Evolutionary conservation across 2,329 filamentous ascomycete species (phyloP).

Genomic region (Aspergillus calidoustus): DNA sequence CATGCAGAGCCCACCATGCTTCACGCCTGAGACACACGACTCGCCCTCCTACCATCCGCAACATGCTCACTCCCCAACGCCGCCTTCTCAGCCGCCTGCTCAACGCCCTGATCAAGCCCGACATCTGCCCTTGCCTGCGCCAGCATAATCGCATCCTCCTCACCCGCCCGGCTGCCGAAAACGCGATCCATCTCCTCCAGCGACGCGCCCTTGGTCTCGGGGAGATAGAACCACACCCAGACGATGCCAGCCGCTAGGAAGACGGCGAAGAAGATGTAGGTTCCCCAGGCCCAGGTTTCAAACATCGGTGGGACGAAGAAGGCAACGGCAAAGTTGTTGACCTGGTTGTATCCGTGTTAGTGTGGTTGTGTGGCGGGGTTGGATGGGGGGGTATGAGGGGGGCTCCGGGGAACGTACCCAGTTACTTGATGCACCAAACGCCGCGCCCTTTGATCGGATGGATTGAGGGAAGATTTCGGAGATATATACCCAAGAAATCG

Average conservation of each 20-base stretch:
- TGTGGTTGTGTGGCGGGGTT: too few relatives aligned
- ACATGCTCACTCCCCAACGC: background rate
- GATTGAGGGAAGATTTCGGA: constrained; percentile 36
- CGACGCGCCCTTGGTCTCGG: constrained; percentile 60
- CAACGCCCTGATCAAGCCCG: background rate
- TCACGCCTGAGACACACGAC: too few relatives aligned
- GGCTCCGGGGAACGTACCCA: constrained; percentile 19
- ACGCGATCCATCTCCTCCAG: constrained; percentile 59
- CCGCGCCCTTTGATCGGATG: constrained; percentile 35
- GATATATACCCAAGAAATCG: too few relatives aligned
- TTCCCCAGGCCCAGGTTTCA: constrained; percentile 31
- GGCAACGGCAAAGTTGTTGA: constrained; percentile 37
- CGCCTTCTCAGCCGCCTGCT: constrained; percentile 1
- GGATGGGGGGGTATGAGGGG: too few relatives aligned
- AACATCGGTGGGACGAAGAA: constrained; percentile 36
- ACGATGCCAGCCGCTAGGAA: constrained; percentile 30
- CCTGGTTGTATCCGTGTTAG: background rate
- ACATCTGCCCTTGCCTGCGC: background rate
- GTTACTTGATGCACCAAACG: constrained; percentile 35
- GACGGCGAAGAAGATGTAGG: constrained; percentile 37
- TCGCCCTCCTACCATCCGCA: background rate
- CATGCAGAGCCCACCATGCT: too few relatives aligned
- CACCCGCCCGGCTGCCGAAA: constrained; percentile 34
- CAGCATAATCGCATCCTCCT: constrained; percentile 24
- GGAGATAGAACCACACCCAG: constrained; percentile 49